phyloP scores from a whole-genome alignment of 2,329 filamentous ascomycete genomes.

The Aspergillus pseudotamarii region DNA sequence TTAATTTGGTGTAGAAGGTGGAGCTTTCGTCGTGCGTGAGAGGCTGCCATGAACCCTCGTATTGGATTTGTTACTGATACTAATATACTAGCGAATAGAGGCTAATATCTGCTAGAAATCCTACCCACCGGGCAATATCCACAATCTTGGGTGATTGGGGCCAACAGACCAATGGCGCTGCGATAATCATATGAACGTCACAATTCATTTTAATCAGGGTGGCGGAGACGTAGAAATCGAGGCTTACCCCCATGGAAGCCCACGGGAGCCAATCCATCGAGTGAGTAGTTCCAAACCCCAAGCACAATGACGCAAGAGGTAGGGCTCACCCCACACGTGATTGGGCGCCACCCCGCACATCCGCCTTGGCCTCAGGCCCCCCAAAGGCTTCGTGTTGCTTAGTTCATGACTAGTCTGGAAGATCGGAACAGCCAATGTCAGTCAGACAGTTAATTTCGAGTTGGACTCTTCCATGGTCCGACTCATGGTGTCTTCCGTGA shows the following conservation, averaged over 20 bases:
- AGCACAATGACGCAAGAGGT: not conserved
- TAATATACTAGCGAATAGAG: too few relatives aligned
- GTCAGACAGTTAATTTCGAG: too few relatives aligned
- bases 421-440: not conserved
- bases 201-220: too few relatives aligned
- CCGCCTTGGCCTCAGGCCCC: not conserved
- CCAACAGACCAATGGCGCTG: not conserved
- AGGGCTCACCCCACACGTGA: not conserved
- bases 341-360: not conserved
- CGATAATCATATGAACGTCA: not conserved
- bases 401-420: not conserved
- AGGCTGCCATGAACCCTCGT: too few relatives aligned
- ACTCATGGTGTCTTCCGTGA: not conserved
- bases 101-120: too few relatives aligned
- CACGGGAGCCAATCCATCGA: not conserved
- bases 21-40: too few relatives aligned
- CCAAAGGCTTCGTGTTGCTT: slow-evolving; percentile 1
- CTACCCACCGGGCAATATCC: too few relatives aligned
- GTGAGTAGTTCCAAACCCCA: not conserved
- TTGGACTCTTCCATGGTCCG: not conserved
- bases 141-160: not conserved
- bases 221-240: too few relatives aligned
- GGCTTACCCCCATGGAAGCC: not conserved
- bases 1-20: too few relatives aligned
- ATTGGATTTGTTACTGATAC: too few relatives aligned